Conservation (phyloP, 257 asterid genomes). For the Anisodus tanguticus region DNA sequence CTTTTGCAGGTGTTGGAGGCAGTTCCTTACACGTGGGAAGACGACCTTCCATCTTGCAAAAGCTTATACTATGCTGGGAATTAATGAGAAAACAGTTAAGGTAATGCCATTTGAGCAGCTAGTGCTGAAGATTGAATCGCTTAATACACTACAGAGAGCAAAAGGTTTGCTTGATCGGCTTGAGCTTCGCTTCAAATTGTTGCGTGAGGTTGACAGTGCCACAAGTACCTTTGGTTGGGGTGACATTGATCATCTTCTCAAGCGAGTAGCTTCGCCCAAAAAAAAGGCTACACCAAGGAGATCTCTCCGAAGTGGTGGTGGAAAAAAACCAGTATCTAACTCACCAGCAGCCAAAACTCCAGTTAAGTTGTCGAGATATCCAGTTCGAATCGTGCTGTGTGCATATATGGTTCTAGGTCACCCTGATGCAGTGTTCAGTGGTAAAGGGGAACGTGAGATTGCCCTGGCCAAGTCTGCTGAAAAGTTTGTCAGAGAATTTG, state of each 20-base stretch:
- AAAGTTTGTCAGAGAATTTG: conserved; percentile 76
- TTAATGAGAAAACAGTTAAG: conserved; percentile 65
- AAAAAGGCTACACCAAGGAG: conserved; percentile 61
- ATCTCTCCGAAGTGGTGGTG: conserved; percentile 44
- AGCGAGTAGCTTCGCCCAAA: conserved; percentile 75
- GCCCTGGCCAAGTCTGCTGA: conserved; percentile 77
- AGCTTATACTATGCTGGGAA: conserved; percentile 63
- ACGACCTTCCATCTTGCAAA: conserved; percentile 66
- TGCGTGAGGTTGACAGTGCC: conserved; percentile 43
- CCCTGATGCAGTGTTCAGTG: conserved; percentile 94
- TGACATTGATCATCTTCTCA: conserved; percentile 92
- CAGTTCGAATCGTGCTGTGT: conserved; percentile 82
- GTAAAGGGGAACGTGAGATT: conserved; percentile 81
- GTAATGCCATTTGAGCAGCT: conserved; percentile 92
- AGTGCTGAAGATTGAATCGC: conserved; percentile 72
- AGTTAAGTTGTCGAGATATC: conserved; percentile 67
- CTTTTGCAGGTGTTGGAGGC: conserved; percentile 72
- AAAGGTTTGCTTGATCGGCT: conserved; percentile 84
- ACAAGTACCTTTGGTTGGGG: conserved; percentile 54
- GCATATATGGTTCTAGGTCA: conserved; percentile 86
- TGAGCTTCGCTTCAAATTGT: conserved; percentile 64
- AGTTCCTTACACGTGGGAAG: conserved; percentile 51
- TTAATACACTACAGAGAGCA: conserved; percentile 59
- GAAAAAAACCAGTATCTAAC: conserved; percentile 39
- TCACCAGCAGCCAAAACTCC: conserved; percentile 45